A percentile compares a stretch with the other conserved stretches of the same genome.
Evolutionary conservation across 129 eudicot species (phyloP).

Genomic region (Flaveria bidentis): DNA sequence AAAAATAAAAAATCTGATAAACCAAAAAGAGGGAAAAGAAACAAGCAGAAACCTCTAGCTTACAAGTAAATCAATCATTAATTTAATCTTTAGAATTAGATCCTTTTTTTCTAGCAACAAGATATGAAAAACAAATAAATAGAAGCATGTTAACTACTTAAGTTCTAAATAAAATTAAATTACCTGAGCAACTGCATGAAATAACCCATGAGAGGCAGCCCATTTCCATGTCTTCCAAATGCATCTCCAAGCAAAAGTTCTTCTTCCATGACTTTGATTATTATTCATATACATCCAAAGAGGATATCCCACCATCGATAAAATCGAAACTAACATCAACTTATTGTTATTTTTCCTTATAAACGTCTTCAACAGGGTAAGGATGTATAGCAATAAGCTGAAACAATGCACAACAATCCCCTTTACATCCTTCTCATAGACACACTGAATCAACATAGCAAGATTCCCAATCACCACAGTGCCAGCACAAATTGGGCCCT

Average conservation of each 20-base stretch:
- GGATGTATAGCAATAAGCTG: constrained; percentile 17
- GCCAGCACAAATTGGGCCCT: constrained; percentile 28
- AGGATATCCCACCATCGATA: constrained; percentile 33
- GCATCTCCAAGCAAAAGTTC: constrained; percentile 27
- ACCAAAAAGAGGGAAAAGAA: background rate
- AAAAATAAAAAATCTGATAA: background rate
- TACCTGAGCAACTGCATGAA: constrained; percentile 18
- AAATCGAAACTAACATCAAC: constrained; percentile 15
- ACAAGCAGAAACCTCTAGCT: background rate
- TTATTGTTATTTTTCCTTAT: constrained; percentile 17
- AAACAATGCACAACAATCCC: constrained; percentile 23
- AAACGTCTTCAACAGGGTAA: constrained; percentile 2
- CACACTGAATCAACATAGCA: constrained; percentile 28
- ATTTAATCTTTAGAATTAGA: background rate
- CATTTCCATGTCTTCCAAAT: constrained; percentile 34
- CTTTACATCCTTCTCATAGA: constrained; percentile 26
- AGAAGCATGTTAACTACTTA: background rate
- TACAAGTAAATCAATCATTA: background rate
- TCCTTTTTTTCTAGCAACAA: background rate
- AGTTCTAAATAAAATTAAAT: constrained; percentile 17
- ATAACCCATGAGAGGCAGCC: constrained; percentile 17
- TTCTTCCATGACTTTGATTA: constrained; percentile 4
- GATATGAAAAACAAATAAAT: background rate
- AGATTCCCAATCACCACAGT: constrained; percentile 32
- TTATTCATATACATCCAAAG: constrained; percentile 22